phyloP scores from a whole-genome alignment of 768 basidiomycete species.

The Trametes coccinea region DNA sequence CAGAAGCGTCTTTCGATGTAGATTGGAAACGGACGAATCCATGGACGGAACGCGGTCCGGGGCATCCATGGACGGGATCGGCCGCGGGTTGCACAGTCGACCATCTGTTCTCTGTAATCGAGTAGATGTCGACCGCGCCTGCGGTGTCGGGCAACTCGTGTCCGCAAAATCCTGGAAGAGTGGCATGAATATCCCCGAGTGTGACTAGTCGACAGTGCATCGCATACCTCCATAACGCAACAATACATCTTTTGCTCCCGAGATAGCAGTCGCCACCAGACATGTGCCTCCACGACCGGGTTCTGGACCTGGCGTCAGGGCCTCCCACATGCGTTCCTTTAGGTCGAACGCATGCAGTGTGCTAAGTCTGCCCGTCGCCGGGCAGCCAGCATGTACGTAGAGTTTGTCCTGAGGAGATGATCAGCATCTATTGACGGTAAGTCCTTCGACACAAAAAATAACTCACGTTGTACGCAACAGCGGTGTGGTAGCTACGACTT shows the following conservation, averaged over 20 bases:
- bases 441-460: not conserved
- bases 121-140: slow-evolving; percentile 38
- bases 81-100: slow-evolving; percentile 24
- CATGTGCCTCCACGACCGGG: slow-evolving; percentile 43
- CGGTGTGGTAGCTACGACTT: slow-evolving; percentile 39
- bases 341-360: slow-evolving; percentile 39
- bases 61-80: slow-evolving; percentile 33
- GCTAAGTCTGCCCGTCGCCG: slow-evolving; percentile 36
- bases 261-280: slow-evolving; percentile 32
- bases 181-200: no score
- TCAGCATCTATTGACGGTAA: not conserved
- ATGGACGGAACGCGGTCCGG: slow-evolving; percentile 38
- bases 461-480: slow-evolving; percentile 33
- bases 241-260: slow-evolving; percentile 26
- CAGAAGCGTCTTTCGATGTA: not conserved
- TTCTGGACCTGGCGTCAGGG: slow-evolving; percentile 38
- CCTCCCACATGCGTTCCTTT: slow-evolving; percentile 31
- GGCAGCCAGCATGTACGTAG: slow-evolving; percentile 46
- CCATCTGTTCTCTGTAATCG: slow-evolving; percentile 31
- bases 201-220: no score
- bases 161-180: slow-evolving; percentile 36
- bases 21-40: slow-evolving; percentile 35
- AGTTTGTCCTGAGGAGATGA: slow-evolving; percentile 29
- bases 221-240: slow-evolving; percentile 40
- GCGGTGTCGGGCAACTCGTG: slow-evolving; percentile 33